Base-by-base conservation (phyloP, 2,329 filamentous ascomycete species). In the Epichloe coenophiala region DNA sequence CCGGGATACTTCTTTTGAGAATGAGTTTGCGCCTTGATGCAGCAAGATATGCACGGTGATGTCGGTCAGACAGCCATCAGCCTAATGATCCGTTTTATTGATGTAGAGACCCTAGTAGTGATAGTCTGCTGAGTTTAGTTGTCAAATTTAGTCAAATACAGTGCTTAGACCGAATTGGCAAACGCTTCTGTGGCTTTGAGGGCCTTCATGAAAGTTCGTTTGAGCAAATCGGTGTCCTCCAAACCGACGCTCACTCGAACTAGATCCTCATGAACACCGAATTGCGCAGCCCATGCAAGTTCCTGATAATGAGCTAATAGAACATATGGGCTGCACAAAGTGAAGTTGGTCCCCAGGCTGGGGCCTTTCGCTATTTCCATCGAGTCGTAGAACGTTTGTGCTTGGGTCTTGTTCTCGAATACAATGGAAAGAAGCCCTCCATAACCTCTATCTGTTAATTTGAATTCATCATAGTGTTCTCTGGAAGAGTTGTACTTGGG, bases 291-390 rank as follows among this genome's bases (percentile, higher is more conserved):
- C 93, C 93, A 98, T n/a, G 90, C 83, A 41, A 97, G 67, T 71
- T 98, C 93, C 44, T 78, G 74, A 61, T 93, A 98, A 66, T 98
- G 93, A 4, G 93, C 93, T 35, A 98, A 68, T 36, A 98, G 72
- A 21, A 93, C 88, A 64, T 95, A 98, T 0, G 93, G 93, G 46
- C 84, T 95, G 51, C 84, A 84, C 38, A 98, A 72, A 0, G 93
- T 97, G 64, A 98, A 98, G 66, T 98, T 98, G 1, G 93, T 97
- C 2, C 93, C 93, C 47, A 98, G 72, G 66, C 89, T 96, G 0
- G 93, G 93, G 0, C 93, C 93, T 67, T 98, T 98, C 39, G 88
- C 83, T 1, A 89, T 93, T 55, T 94, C 81, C 15, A 98, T 71
- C 12, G 78, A 76, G 67, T 98, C 89, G 66, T 85, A 96, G 65